phyloP scores from a whole-genome alignment of 2,329 filamentous ascomycete genomes.

The Monosporascus sp. region DNA sequence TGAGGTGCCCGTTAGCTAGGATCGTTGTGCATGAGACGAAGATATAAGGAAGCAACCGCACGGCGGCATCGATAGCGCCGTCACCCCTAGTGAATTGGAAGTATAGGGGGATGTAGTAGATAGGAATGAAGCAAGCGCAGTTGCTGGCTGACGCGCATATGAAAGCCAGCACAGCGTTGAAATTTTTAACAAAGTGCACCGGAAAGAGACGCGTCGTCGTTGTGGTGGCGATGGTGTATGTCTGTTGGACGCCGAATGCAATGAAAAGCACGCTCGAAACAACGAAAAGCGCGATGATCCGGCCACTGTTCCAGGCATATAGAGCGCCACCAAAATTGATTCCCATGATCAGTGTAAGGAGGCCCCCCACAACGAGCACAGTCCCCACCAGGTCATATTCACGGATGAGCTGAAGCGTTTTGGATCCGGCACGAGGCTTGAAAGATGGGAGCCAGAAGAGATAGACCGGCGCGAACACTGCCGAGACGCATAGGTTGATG shows the following conservation, averaged over 20 bases:
- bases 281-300: slow-evolving; percentile 41
- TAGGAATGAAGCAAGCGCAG: slow-evolving; percentile 20
- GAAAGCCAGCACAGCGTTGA: slow-evolving; percentile 34
- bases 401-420: slow-evolving; percentile 14
- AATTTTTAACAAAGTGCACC: slow-evolving; percentile 35
- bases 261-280: slow-evolving; percentile 35
- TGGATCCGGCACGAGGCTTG: slow-evolving; percentile 12
- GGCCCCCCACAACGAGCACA: slow-evolving; percentile 34
- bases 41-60: slow-evolving; percentile 36
- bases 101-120: slow-evolving; percentile 48
- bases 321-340: slow-evolving; percentile 44
- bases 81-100: slow-evolving; percentile 43
- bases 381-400: slow-evolving; percentile 39
- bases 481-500: slow-evolving; percentile 48
- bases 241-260: slow-evolving; percentile 41
- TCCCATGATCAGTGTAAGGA: slow-evolving; percentile 38
- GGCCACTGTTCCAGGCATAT: slow-evolving; percentile 40
- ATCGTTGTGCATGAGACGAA: slow-evolving; percentile 28
- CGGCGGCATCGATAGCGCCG: slow-evolving; percentile 31
- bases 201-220: slow-evolving; percentile 37
- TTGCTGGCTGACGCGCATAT: slow-evolving; percentile 24
- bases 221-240: slow-evolving; percentile 34
- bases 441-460: slow-evolving; percentile 22
- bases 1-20: slow-evolving; percentile 28
- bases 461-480: slow-evolving; percentile 25